phyloP scores from a whole-genome alignment of 176 grass and related monocot genomes.

The Dactylis glomerata region DNA sequence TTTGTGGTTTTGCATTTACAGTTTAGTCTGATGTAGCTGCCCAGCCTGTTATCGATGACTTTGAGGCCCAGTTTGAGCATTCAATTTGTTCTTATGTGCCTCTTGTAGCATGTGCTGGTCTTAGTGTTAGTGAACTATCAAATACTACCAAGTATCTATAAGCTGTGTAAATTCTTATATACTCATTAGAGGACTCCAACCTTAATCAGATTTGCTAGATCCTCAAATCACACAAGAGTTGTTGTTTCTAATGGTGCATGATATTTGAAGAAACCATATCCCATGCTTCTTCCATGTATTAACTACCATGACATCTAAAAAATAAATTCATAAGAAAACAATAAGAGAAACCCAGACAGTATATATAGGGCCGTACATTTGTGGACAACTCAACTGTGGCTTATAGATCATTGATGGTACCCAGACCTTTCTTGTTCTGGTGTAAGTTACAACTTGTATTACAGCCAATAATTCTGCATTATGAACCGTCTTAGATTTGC shows the following conservation, averaged over 20 bases:
- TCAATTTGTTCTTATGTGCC: neutral
- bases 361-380: neutral
- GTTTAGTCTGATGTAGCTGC: constrained; percentile 19
- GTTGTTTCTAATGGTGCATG: neutral
- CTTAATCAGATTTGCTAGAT: neutral
- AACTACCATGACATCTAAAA: neutral
- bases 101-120: constrained; percentile 1
- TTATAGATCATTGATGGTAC: neutral
- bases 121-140: neutral
- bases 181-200: neutral
- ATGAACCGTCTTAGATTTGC: too few relatives aligned
- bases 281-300: neutral
- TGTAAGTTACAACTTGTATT: neutral
- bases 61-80: neutral
- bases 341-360: neutral
- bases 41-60: neutral
- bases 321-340: neutral
- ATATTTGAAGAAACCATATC: neutral
- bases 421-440: neutral
- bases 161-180: neutral
- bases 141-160: neutral
- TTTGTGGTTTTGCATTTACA: neutral
- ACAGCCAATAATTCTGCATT: too few relatives aligned
- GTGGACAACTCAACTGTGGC: neutral
- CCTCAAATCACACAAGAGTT: neutral